These are phyloP conservation scores for Silybum marianum DNA, from an alignment of 129 eudicot genomes.

Conservation along the genomic window DNA sequence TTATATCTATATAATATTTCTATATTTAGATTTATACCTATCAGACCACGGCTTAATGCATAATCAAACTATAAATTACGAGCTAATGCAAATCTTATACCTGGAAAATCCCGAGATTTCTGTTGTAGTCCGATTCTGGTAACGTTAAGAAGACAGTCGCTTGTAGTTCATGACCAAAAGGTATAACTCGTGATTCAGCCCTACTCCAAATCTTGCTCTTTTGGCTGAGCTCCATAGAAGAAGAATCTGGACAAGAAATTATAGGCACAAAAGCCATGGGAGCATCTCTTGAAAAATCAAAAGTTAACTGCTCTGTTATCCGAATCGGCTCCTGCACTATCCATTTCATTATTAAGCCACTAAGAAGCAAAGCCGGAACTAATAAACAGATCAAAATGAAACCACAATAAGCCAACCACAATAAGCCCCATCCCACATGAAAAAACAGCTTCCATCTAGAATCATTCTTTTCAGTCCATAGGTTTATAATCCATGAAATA, in stretches of 20 bases:
- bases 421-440: constrained; percentile 58
- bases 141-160: constrained; percentile 61
- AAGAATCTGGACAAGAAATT: constrained; percentile 33
- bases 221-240: constrained; percentile 19
- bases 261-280: constrained; percentile 82
- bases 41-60: not conserved
- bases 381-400: constrained; percentile 51
- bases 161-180: constrained; percentile 61
- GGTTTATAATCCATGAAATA: constrained; percentile 20
- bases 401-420: constrained; percentile 72
- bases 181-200: constrained; percentile 48
- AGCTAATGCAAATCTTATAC: constrained; percentile 33
- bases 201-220: constrained; percentile 32
- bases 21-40: not conserved
- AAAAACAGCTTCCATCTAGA: constrained; percentile 41
- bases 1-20: not conserved
- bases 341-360: constrained; percentile 56
- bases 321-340: constrained; percentile 69
- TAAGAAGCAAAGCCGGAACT: constrained; percentile 56
- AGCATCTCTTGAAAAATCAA: constrained; percentile 65
- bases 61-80: not conserved
- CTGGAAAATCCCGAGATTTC: constrained; percentile 92
- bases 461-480: constrained; percentile 52
- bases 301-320: constrained; percentile 52
- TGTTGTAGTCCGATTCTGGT: constrained; percentile 90